Conservation (phyloP, 1,284 basidiomycete species). For the Malassezia vespertilionis region DNA sequence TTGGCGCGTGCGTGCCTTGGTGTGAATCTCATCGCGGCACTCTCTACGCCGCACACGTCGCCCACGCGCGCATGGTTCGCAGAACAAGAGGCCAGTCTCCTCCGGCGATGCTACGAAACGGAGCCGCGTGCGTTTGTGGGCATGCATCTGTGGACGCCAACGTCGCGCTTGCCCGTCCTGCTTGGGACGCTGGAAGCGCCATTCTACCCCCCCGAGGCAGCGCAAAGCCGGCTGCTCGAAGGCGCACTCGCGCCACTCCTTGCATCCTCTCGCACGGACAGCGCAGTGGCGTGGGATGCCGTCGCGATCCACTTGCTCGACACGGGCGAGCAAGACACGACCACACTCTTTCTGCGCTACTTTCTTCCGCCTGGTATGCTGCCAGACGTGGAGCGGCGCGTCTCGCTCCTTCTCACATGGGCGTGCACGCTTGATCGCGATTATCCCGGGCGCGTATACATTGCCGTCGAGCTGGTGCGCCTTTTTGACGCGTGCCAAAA, state of each 20-base stretch:
- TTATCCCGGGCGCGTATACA: background rate
- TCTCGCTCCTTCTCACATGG: conserved; percentile 7
- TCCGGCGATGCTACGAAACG: conserved; percentile 10
- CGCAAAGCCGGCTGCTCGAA: background rate
- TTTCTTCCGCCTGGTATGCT: conserved; percentile 3
- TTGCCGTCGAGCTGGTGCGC: conserved; percentile 4
- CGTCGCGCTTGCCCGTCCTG: background rate
- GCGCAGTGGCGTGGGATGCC: background rate
- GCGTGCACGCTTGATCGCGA: conserved; percentile 2
- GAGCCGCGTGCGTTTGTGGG: conserved; percentile 62
- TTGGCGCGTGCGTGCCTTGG: conserved; percentile 1
- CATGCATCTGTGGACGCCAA: conserved; percentile 49
- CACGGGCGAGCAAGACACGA: background rate
- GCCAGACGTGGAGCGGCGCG: conserved; percentile 1
- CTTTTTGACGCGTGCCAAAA: conserved; percentile 9
- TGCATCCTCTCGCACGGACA: background rate
- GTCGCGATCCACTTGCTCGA: conserved; percentile 4
- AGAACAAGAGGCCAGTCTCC: background rate
- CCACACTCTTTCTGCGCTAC: conserved; percentile 2
- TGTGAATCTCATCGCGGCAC: background rate
- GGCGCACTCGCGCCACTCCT: background rate
- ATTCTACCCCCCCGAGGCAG: background rate
- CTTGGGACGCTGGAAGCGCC: background rate
- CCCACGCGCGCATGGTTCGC: background rate
- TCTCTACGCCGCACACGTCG: background rate